Evolutionary conservation across 345 rosid species (phyloP).

Genomic region (Draba incana): DNA sequence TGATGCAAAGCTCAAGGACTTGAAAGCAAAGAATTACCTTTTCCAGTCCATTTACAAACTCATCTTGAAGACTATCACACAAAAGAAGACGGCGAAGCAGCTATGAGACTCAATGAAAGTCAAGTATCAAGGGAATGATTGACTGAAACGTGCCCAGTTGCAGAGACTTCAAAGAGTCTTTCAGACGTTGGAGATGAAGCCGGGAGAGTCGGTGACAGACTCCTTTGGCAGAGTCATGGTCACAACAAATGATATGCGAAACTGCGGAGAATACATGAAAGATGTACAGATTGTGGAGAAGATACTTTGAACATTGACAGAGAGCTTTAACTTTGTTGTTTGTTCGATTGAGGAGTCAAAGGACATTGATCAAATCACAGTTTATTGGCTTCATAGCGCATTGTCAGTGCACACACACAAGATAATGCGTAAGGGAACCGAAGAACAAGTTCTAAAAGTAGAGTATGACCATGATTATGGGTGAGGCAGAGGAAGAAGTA

Average conservation of each 20-base stretch:
- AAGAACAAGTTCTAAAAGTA: too few species aligned
- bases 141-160: neutral
- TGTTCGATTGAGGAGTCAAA: too few species aligned
- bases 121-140: neutral
- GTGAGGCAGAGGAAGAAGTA: neutral
- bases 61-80: neutral
- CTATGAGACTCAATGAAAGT: too few species aligned
- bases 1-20: neutral
- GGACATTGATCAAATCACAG: too few species aligned
- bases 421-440: too few species aligned
- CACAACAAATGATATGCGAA: neutral
- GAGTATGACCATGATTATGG: too few species aligned
- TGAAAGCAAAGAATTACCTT: neutral
- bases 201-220: neutral
- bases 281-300: slow-evolving; percentile 4
- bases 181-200: neutral
- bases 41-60: neutral
- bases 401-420: too few species aligned
- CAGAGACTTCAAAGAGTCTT: neutral
- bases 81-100: neutral
- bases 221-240: slow-evolving; percentile 4
- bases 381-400: too few species aligned
- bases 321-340: too few species aligned
- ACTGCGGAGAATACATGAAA: neutral
- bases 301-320: too few species aligned